phyloP scores from a whole-genome alignment of 768 basidiomycete genomes.

The Rickenella mellea region DNA sequence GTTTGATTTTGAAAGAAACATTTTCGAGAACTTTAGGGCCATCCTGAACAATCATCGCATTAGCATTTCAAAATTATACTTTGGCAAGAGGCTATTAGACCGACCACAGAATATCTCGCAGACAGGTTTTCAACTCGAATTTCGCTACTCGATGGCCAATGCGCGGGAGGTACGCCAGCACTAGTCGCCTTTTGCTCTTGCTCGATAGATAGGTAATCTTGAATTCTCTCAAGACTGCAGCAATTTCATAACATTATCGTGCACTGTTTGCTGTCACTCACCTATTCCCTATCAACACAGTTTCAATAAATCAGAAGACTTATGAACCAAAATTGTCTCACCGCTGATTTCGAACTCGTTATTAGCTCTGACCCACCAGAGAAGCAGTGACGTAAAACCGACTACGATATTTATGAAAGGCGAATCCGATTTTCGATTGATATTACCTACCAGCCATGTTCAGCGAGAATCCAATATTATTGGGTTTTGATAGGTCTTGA shows the following conservation, averaged over 20 bases:
- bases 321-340: slow-evolving; percentile 8
- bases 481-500: slow-evolving; percentile 26
- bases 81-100: neutral
- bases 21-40: slow-evolving; percentile 50
- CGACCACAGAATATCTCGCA: slow-evolving; percentile 34
- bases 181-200: slow-evolving; percentile 36
- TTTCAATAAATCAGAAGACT: neutral
- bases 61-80: neutral
- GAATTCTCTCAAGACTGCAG: slow-evolving; percentile 37
- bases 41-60: slow-evolving; percentile 23
- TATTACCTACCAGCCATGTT: slow-evolving; percentile 28
- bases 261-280: slow-evolving; percentile 3
- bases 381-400: slow-evolving; percentile 44
- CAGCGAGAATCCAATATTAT: slow-evolving; percentile 29
- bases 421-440: slow-evolving; percentile 2
- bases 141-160: slow-evolving; percentile 53
- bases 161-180: slow-evolving; percentile 44
- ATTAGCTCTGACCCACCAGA: slow-evolving; percentile 36
- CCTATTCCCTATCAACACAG: slow-evolving; percentile 16
- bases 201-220: slow-evolving; percentile 47
- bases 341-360: slow-evolving; percentile 40
- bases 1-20: slow-evolving; percentile 38
- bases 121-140: slow-evolving; percentile 42
- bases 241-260: neutral
- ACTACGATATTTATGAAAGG: slow-evolving; percentile 19